phyloP scores from a whole-genome alignment of 805 yeast genomes.

The Sporopachydermia quercuum region DNA sequence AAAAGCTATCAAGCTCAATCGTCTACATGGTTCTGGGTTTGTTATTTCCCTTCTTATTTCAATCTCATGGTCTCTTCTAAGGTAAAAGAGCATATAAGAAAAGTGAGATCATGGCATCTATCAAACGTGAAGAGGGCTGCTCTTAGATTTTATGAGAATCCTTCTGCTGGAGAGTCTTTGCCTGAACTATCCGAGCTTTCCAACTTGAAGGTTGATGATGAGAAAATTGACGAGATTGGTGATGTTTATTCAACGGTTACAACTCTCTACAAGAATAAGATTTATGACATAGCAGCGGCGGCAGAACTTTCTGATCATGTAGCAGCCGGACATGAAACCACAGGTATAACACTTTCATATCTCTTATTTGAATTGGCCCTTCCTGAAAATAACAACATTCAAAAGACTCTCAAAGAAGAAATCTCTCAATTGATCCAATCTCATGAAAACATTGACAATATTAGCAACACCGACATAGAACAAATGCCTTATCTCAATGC shows the following conservation, averaged over 20 bases:
- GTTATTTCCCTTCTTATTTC: neutral
- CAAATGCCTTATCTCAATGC: slow-evolving; percentile 40
- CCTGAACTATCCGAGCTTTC: neutral
- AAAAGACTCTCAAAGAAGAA: slow-evolving; percentile 31
- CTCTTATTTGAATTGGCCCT: slow-evolving; percentile 39
- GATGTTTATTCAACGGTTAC: neutral
- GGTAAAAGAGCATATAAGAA: neutral
- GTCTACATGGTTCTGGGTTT: slow-evolving; percentile 36
- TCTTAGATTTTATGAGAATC: slow-evolving; percentile 34
- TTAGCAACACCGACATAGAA: slow-evolving; percentile 26
- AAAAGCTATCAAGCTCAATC: slow-evolving; percentile 31
- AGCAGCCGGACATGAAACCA: slow-evolving; percentile 58
- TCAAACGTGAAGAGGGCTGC: slow-evolving; percentile 28
- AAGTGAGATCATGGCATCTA: neutral
- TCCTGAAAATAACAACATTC: slow-evolving; percentile 28
- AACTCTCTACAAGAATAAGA: slow-evolving; percentile 9
- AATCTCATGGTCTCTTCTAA: neutral
- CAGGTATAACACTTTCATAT: slow-evolving; percentile 41
- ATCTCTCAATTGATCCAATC: slow-evolving; percentile 20
- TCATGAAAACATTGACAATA: slow-evolving; percentile 8
- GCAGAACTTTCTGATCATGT: slow-evolving; percentile 39
- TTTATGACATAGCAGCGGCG: slow-evolving; percentile 16
- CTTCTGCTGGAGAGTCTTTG: too few species aligned
- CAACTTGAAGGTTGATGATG: neutral
- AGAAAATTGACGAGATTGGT: neutral